A percentile compares a stretch with the other conserved stretches of the same genome.
Evolutionary conservation across 805 yeast genomes (phyloP).

Genomic region (Kuraishia cidri): DNA sequence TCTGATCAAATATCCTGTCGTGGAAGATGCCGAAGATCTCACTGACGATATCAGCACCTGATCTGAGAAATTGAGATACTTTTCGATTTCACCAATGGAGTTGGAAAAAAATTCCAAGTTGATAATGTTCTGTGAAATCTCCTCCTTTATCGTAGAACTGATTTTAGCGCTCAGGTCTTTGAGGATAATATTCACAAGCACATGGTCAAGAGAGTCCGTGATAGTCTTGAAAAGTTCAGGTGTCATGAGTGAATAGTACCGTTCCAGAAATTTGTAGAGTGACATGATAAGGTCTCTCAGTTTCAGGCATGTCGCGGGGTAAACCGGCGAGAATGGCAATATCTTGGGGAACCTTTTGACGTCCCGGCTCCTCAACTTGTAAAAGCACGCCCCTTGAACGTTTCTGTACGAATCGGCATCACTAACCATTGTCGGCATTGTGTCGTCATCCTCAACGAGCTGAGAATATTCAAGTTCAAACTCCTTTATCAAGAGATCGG

Average conservation of each 20-base stretch:
- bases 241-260: constrained; percentile 55
- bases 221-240: constrained; percentile 52
- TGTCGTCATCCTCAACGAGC: constrained; percentile 70
- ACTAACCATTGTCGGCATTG: constrained; percentile 75
- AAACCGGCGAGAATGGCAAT: constrained; percentile 82
- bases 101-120: constrained; percentile 80
- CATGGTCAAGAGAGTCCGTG: constrained; percentile 53
- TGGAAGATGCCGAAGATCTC: constrained; percentile 15
- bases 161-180: constrained; percentile 51
- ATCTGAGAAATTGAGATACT: constrained; percentile 18
- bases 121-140: constrained; percentile 79
- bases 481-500: constrained; percentile 41
- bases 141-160: constrained; percentile 75
- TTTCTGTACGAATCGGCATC: constrained; percentile 51
- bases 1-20: constrained; percentile 22
- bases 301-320: constrained; percentile 79
- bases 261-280: constrained; percentile 55
- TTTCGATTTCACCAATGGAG: constrained; percentile 65
- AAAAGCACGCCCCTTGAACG: constrained; percentile 38
- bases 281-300: constrained; percentile 56
- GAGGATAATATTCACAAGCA: constrained; percentile 63
- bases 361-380: constrained; percentile 9
- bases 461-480: constrained; percentile 55
- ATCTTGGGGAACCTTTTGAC: constrained; percentile 52
- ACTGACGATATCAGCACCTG: constrained; percentile 26